Conservation (phyloP, 257 asterid genomes). For the Fraxinus americana region DNA sequence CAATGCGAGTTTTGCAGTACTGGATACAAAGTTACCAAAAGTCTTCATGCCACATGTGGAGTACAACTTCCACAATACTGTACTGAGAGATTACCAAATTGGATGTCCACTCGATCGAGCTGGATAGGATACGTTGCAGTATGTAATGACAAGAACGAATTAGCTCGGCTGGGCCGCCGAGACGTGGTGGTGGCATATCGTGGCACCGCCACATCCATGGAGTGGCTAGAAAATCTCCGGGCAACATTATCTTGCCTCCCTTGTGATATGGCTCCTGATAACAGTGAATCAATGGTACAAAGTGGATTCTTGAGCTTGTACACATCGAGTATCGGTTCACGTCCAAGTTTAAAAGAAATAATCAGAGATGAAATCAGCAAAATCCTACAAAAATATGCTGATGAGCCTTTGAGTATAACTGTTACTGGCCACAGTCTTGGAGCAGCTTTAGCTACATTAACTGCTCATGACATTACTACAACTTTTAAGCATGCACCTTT, state of each 20-base stretch:
- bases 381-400: slow-evolving; percentile 46
- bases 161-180: slow-evolving; percentile 71
- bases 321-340: slow-evolving; percentile 41
- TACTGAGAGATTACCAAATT: slow-evolving; percentile 45
- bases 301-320: slow-evolving; percentile 81
- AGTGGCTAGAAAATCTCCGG: slow-evolving; percentile 86
- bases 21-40: slow-evolving; percentile 54
- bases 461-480: slow-evolving; percentile 75
- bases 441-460: slow-evolving; percentile 82
- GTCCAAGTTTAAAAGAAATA: slow-evolving; percentile 46
- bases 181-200: slow-evolving; percentile 85
- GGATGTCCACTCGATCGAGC: slow-evolving; percentile 64
- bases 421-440: slow-evolving; percentile 95
- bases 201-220: slow-evolving; percentile 82
- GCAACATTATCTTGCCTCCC: slow-evolving; percentile 57
- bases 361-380: slow-evolving; percentile 45
- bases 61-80: slow-evolving; percentile 56
- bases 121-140: slow-evolving; percentile 96
- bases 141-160: slow-evolving; percentile 59
- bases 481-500: slow-evolving; percentile 58
- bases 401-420: slow-evolving; percentile 78
- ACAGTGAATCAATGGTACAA: slow-evolving; percentile 60
- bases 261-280: slow-evolving; percentile 46
- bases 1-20: slow-evolving; percentile 39
- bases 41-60: slow-evolving; percentile 77